Evolutionary conservation across 148 eudicot genomes (phyloP).

Genomic region (Chenopodium album): DNA sequence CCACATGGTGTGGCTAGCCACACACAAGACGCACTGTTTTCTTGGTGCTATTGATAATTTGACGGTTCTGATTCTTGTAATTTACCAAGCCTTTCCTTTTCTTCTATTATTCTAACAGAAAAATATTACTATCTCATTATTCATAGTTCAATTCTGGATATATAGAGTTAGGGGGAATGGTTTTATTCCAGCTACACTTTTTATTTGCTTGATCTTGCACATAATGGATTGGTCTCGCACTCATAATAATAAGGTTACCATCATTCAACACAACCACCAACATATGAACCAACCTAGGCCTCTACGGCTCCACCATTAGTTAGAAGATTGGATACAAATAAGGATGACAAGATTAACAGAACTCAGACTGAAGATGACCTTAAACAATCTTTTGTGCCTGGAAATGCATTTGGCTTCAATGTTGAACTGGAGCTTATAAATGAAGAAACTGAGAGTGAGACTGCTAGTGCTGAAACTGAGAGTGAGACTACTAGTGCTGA

Average conservation of each 20-base stretch:
- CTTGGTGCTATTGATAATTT: neutral
- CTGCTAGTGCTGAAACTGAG: conserved; percentile 13
- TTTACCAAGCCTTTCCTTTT: neutral
- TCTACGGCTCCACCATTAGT: too few species aligned
- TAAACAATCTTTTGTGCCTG: conserved; percentile 51
- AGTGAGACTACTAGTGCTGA: neutral
- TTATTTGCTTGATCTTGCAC: too few species aligned
- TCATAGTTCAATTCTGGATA: too few species aligned
- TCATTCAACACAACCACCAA: too few species aligned
- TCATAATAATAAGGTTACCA: too few species aligned
- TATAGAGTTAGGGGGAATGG: too few species aligned
- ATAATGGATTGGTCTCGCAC: too few species aligned
- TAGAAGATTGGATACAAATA: neutral
- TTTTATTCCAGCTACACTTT: too few species aligned
- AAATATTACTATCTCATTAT: too few species aligned
- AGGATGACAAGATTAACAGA: conserved; percentile 67
- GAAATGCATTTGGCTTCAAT: conserved; percentile 73
- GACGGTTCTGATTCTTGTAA: neutral
- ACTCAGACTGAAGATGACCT: conserved; percentile 71
- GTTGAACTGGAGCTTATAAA: conserved; percentile 59
- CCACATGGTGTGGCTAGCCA: too few species aligned
- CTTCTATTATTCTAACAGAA: neutral
- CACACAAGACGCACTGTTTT: neutral
- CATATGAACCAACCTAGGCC: too few species aligned
- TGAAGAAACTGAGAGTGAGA: conserved; percentile 24